phyloP scores from a whole-genome alignment of 352 stramenopile species.

The Phytophthora pini region DNA sequence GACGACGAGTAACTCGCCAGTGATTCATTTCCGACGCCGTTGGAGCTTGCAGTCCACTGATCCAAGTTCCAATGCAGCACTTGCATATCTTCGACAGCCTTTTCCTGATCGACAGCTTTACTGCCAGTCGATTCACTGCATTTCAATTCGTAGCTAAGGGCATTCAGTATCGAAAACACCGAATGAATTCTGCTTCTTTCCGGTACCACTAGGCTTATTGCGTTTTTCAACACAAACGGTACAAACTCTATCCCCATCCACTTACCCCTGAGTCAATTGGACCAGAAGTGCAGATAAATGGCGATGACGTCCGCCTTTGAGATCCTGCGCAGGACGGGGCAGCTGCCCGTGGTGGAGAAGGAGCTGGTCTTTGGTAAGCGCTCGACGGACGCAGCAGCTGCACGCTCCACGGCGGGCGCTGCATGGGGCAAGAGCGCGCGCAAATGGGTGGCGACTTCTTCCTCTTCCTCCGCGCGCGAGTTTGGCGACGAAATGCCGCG shows the following conservation, averaged over 20 bases:
- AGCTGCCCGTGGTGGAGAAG: slow-evolving; percentile 50
- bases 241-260: slow-evolving; percentile 4
- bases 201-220: background rate
- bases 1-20: slow-evolving; percentile 54
- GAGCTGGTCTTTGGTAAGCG: slow-evolving; percentile 36
- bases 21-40: slow-evolving; percentile 11
- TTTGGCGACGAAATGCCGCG: slow-evolving; percentile 50
- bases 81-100: slow-evolving; percentile 19
- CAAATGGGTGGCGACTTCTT: slow-evolving; percentile 42
- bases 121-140: slow-evolving; percentile 6
- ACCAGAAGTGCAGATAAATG: slow-evolving; percentile 12
- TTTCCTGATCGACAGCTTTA: slow-evolving; percentile 5
- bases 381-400: slow-evolving; percentile 16
- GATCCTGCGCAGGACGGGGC: slow-evolving; percentile 50
- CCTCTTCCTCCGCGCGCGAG: slow-evolving; percentile 4
- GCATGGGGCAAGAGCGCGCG: slow-evolving; percentile 64
- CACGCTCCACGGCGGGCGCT: slow-evolving; percentile 33
- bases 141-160: slow-evolving; percentile 6
- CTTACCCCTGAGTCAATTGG: slow-evolving; percentile 6
- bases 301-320: slow-evolving; percentile 43
- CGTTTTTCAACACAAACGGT: background rate
- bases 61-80: slow-evolving; percentile 10
- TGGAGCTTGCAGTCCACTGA: slow-evolving; percentile 2
- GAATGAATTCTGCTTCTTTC: slow-evolving; percentile 26
- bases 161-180: slow-evolving; percentile 1